Conservation (phyloP, 495 filamentous ascomycete genomes). For the Podospora fimiseda region DNA sequence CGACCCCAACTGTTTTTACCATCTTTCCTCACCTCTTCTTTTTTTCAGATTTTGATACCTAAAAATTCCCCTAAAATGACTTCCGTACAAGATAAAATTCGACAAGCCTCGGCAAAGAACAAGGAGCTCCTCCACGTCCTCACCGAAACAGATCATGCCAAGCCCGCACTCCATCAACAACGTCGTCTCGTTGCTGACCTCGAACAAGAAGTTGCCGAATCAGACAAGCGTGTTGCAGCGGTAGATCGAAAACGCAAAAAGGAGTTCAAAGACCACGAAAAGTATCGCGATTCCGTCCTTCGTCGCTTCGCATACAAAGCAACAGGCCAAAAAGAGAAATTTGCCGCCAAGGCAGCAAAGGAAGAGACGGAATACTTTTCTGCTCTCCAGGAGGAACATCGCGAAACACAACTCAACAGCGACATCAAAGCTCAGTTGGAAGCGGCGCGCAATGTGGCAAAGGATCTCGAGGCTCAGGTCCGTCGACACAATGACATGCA, state of each 20-base stretch:
- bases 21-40: background rate
- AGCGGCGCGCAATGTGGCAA: constrained; percentile 18
- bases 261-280: constrained; percentile 43
- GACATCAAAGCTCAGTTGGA: constrained; percentile 23
- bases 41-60: background rate
- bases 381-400: constrained; percentile 35
- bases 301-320: constrained; percentile 40
- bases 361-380: constrained; percentile 46
- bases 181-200: constrained; percentile 33
- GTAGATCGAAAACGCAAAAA: constrained; percentile 27
- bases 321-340: constrained; percentile 35
- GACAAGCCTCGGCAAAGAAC: constrained; percentile 1
- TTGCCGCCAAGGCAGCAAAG: constrained; percentile 36
- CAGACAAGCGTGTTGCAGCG: constrained; percentile 14
- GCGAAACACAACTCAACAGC: constrained; percentile 30
- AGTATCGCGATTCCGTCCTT: constrained; percentile 42
- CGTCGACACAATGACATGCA: constrained; percentile 30
- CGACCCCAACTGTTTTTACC: background rate
- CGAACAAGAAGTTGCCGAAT: constrained; percentile 21
- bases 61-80: background rate
- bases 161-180: constrained; percentile 33
- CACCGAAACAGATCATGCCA: constrained; percentile 37
- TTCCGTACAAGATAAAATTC: background rate
- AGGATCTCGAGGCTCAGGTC: constrained; percentile 20
- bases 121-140: constrained; percentile 31